Conservation (phyloP, 2,329 filamentous ascomycete genomes). For the Aspergillus fischeri region DNA sequence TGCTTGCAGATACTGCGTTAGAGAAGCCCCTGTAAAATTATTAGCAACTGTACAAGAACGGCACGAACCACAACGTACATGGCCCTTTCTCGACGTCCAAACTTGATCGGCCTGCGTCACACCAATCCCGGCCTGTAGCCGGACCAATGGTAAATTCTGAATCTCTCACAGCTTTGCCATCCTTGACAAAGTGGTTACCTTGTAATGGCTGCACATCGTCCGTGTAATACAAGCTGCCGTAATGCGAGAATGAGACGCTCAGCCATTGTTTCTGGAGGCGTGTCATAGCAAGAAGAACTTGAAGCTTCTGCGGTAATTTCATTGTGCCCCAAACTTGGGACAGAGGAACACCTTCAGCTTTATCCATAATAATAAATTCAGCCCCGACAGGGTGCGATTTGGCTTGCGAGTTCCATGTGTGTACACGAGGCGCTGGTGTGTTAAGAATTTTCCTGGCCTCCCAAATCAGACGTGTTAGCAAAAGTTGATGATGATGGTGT, state of each 20-base stretch:
- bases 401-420: constrained; percentile 20
- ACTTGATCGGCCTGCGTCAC: constrained; percentile 20
- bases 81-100: constrained; percentile 24
- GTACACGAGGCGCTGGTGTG: constrained; percentile 17
- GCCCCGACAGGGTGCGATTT: constrained; percentile 16
- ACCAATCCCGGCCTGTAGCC: constrained; percentile 23
- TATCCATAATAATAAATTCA: constrained; percentile 23
- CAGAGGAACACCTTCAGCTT: constrained; percentile 18
- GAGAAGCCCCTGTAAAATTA: constrained; percentile 19
- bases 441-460: constrained; percentile 21
- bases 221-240: constrained; percentile 25
- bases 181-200: constrained; percentile 19
- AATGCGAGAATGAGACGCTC: constrained; percentile 26
- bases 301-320: constrained; percentile 20
- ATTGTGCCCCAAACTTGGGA: constrained; percentile 23
- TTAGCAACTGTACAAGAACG: constrained; percentile 13
- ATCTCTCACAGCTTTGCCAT: constrained; percentile 17
- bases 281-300: constrained; percentile 25
- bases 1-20: constrained; percentile 22
- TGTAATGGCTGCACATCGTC: constrained; percentile 17
- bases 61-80: constrained; percentile 19
- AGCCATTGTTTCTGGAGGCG: constrained; percentile 24
- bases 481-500: background rate
- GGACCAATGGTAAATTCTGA: constrained; percentile 25
- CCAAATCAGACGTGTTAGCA: constrained; percentile 11